Conservation (phyloP, 306 rosid genomes). For the Begonia peltatifolia region DNA sequence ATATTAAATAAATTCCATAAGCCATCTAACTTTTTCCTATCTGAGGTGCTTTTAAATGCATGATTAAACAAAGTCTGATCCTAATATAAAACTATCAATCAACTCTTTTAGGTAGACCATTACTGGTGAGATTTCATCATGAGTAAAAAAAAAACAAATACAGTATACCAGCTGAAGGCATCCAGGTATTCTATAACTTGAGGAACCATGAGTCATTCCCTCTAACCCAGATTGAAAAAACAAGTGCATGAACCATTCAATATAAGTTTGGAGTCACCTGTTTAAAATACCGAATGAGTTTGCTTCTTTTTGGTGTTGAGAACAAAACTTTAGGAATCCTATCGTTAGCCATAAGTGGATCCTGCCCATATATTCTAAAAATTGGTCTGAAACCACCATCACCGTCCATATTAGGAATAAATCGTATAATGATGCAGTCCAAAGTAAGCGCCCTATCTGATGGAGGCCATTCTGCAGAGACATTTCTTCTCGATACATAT, state of each 20-base stretch:
- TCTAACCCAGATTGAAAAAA: conserved; percentile 9
- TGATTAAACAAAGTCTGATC: too few species aligned
- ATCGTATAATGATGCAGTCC: conserved; percentile 72
- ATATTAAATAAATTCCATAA: not conserved
- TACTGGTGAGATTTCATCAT: too few species aligned
- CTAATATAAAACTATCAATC: too few species aligned
- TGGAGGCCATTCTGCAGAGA: conserved; percentile 92
- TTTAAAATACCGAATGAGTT: conserved; percentile 60
- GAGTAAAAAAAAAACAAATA: not conserved
- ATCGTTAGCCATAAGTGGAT: conserved; percentile 79
- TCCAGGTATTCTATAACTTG: too few species aligned
- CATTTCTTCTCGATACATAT: conserved; percentile 85
- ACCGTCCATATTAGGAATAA: conserved; percentile 67
- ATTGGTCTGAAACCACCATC: conserved; percentile 90
- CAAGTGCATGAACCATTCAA: not conserved
- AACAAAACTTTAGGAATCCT: conserved; percentile 77
- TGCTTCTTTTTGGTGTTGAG: conserved; percentile 84
- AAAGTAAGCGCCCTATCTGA: conserved; percentile 78
- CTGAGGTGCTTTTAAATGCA: too few species aligned
- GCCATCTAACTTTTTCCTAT: not conserved
- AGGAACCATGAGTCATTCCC: not conserved
- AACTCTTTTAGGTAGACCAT: too few species aligned
- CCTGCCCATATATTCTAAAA: conserved; percentile 89
- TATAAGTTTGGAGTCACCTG: conserved; percentile 36
- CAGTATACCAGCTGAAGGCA: not conserved